Evolutionary conservation across 345 rosid genomes (phyloP).

Genomic region (Citrus sp.): DNA sequence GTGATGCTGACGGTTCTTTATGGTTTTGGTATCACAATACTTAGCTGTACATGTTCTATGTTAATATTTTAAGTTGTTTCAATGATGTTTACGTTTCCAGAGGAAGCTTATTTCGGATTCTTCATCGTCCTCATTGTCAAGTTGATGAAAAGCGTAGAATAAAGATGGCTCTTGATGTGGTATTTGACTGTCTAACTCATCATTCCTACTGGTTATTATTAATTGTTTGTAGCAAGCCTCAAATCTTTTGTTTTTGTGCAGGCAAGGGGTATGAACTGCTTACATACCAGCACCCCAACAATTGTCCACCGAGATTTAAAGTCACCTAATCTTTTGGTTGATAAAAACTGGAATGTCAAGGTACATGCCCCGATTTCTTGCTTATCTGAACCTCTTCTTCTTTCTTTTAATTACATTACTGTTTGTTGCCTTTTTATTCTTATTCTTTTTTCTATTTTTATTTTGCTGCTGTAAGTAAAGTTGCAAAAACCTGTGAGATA

Average conservation of each 20-base stretch:
- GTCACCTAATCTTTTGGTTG: constrained; percentile 98
- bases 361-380: constrained; percentile 26
- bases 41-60: not conserved
- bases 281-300: constrained; percentile 91
- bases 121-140: constrained; percentile 92
- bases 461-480: not conserved
- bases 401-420: not conserved
- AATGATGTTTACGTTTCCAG: constrained; percentile 40
- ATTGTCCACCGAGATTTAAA: constrained; percentile 98
- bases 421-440: not conserved
- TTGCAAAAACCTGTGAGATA: not conserved
- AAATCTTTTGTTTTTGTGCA: constrained; percentile 29
- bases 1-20: constrained; percentile 10
- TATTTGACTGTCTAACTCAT: constrained; percentile 25
- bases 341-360: constrained; percentile 98
- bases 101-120: constrained; percentile 92
- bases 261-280: constrained; percentile 99
- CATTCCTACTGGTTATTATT: constrained; percentile 6
- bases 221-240: not conserved
- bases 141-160: constrained; percentile 90
- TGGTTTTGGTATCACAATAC: not conserved
- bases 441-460: not conserved
- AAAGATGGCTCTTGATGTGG: constrained; percentile 99
- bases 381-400: not conserved
- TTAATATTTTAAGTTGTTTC: constrained; percentile 11